These are phyloP conservation scores for Ascomycota sp. DNA, from an alignment of 2,329 filamentous ascomycete species.

Conservation along the genomic window DNA sequence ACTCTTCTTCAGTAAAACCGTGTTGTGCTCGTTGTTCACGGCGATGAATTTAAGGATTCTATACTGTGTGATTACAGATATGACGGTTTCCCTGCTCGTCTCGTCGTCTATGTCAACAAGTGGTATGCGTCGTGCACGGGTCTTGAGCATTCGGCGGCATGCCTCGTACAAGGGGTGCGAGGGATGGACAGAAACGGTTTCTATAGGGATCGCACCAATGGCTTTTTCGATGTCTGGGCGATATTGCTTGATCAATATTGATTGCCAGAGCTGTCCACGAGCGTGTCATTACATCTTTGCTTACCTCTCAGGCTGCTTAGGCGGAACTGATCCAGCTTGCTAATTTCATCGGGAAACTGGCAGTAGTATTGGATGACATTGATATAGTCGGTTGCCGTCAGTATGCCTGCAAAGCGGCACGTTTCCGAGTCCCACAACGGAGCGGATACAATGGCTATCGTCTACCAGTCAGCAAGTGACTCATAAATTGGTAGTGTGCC, in stretches of 20 bases:
- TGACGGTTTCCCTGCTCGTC: conserved; percentile 76
- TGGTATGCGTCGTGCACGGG: conserved; percentile 79
- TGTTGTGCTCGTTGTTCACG: conserved; percentile 73
- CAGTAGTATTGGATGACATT: conserved; percentile 99
- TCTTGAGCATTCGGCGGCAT: conserved; percentile 82
- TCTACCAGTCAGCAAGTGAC: conserved; percentile 1
- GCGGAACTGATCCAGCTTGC: conserved; percentile 81
- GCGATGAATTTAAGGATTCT: conserved; percentile 97
- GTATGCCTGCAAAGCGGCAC: conserved; percentile 78
- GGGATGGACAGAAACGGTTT: conserved; percentile 91
- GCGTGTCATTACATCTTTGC: conserved; percentile 5
- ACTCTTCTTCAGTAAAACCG: conserved; percentile 71
- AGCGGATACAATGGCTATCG: conserved; percentile 79
- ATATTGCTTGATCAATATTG: neutral
- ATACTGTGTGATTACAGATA: conserved; percentile 95
- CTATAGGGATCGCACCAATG: conserved; percentile 74
- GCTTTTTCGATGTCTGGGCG: conserved; percentile 75
- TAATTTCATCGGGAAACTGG: conserved; percentile 79
- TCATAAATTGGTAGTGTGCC: neutral
- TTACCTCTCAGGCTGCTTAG: conserved; percentile 77
- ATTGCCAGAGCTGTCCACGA: neutral
- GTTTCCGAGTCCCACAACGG: conserved; percentile 91
- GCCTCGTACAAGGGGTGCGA: conserved; percentile 84
- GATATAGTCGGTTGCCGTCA: conserved; percentile 94
- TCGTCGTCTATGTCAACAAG: conserved; percentile 88